A percentile compares a stretch with the other conserved stretches of the same genome.
These are phyloP conservation scores for Verticillium nubilum DNA, from an alignment of 2,329 filamentous ascomycete species.

Conservation along the genomic window DNA sequence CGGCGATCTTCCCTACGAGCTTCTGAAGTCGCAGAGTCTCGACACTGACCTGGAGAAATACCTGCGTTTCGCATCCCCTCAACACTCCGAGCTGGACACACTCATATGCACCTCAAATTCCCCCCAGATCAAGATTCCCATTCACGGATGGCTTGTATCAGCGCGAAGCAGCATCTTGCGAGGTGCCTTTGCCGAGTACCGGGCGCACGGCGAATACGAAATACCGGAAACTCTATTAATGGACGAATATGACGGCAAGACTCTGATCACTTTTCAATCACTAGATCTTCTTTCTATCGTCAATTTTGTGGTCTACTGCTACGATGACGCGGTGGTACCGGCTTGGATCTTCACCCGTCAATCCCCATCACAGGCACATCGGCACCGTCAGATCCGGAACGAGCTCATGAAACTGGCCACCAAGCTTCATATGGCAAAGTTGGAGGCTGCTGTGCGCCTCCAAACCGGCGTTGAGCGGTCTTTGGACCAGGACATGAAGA, in stretches of 20 bases:
- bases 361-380: conserved; percentile 58
- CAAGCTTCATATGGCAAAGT: conserved; percentile 60
- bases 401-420: conserved; percentile 86
- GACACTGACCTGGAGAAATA: conserved; percentile 56
- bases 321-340: conserved; percentile 74
- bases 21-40: conserved; percentile 59
- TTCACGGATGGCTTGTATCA: conserved; percentile 76
- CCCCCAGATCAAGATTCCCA: conserved; percentile 68
- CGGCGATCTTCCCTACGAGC: conserved; percentile 41
- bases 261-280: conserved; percentile 58
- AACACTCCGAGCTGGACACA: conserved; percentile 36
- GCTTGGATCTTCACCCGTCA: conserved; percentile 78
- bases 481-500: conserved; percentile 64
- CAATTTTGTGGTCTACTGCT: conserved; percentile 74
- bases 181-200: conserved; percentile 52
- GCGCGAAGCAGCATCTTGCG: conserved; percentile 68
- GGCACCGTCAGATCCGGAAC: conserved; percentile 72
- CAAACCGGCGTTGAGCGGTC: conserved; percentile 62
- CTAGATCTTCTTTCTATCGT: conserved; percentile 74
- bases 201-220: conserved; percentile 45
- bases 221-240: conserved; percentile 58
- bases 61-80: conserved; percentile 32
- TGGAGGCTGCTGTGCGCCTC: conserved; percentile 73
- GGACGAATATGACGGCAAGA: conserved; percentile 41
- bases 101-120: conserved; percentile 50